Percentiles rank a stretch among this genome's conserved stretches.
Conservation (phyloP, 2,329 filamentous ascomycete species). For the Hypoxylon sp. region DNA sequence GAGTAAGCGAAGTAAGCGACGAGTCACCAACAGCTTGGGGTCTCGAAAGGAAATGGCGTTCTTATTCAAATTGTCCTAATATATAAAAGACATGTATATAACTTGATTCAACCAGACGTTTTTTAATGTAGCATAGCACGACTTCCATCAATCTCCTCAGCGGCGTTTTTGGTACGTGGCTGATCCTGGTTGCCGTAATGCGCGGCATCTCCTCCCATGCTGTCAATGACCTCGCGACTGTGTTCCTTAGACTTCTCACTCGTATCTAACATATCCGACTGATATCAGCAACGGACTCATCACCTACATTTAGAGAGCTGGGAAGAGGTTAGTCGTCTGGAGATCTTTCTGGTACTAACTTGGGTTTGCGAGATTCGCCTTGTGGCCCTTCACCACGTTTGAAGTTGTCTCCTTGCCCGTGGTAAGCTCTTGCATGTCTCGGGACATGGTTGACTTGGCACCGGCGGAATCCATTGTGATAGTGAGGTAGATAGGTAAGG, state of each 20-base stretch:
- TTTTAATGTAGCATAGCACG: slow-evolving; percentile 49
- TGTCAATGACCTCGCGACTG: slow-evolving; percentile 58
- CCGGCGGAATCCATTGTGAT: slow-evolving; percentile 56
- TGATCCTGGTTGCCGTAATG: slow-evolving; percentile 61
- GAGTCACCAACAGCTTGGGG: background rate
- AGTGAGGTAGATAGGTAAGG: background rate
- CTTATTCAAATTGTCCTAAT: background rate
- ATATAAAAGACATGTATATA: too few relatives aligned
- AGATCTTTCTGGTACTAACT: slow-evolving; percentile 53
- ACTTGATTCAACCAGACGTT: background rate
- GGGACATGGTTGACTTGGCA: slow-evolving; percentile 58
- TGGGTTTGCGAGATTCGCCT: slow-evolving; percentile 64
- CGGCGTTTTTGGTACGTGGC: slow-evolving; percentile 60
- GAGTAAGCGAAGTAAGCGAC: background rate
- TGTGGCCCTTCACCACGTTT: slow-evolving; percentile 57
- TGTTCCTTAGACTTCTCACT: slow-evolving; percentile 63
- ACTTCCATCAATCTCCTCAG: slow-evolving; percentile 58
- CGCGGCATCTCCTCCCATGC: slow-evolving; percentile 60
- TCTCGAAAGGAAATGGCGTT: background rate
- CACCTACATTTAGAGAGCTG: background rate
- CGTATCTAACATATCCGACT: slow-evolving; percentile 54
- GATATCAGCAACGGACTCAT: slow-evolving; percentile 3
- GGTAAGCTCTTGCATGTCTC: slow-evolving; percentile 60
- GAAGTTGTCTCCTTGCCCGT: slow-evolving; percentile 52
- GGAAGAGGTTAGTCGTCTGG: background rate